Percentiles rank a stretch among this genome's conserved stretches.
Conservation (phyloP, 2,329 filamentous ascomycete species). For the Zasmidium cellare region DNA sequence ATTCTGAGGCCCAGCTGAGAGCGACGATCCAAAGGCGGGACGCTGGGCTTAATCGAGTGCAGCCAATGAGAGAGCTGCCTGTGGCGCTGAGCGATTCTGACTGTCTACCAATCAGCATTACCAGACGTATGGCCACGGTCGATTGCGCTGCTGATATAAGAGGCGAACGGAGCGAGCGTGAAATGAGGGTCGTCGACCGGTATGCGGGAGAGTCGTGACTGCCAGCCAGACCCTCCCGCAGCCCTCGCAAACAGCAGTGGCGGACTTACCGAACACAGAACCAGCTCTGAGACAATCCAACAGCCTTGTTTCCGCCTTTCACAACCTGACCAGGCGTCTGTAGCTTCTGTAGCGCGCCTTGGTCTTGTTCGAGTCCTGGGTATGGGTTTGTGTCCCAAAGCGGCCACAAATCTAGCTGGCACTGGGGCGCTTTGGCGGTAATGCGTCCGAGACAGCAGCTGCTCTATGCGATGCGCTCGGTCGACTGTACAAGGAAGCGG, state of each 20-base stretch:
- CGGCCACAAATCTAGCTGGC: not conserved
- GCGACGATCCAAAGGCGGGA: conserved; percentile 6
- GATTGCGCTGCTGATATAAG: conserved; percentile 20
- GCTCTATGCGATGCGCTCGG: conserved; percentile 5
- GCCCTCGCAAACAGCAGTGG: not conserved
- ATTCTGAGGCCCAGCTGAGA: conserved; percentile 17
- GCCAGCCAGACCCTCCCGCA: not conserved
- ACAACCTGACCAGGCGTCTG: not conserved
- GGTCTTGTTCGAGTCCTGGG: not conserved
- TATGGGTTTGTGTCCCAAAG: not conserved
- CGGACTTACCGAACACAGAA: conserved; percentile 1
- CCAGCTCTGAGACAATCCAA: not conserved
- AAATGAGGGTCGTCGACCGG: not conserved
- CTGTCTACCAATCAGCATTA: conserved; percentile 22
- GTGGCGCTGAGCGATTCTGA: conserved; percentile 8
- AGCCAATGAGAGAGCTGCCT: conserved; percentile 18
- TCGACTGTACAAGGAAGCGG: not conserved
- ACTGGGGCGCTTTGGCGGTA: not conserved
- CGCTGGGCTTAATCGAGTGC: conserved; percentile 10
- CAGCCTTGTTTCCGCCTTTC: not conserved
- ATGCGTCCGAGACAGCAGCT: not conserved
- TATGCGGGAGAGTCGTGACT: not conserved
- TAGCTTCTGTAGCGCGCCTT: not conserved
- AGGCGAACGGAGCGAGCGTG: conserved; percentile 5
- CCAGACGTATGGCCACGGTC: conserved; percentile 22